Conservation (phyloP, 1,139 yeast genomes). For the Wickerhamomyces sp. region DNA sequence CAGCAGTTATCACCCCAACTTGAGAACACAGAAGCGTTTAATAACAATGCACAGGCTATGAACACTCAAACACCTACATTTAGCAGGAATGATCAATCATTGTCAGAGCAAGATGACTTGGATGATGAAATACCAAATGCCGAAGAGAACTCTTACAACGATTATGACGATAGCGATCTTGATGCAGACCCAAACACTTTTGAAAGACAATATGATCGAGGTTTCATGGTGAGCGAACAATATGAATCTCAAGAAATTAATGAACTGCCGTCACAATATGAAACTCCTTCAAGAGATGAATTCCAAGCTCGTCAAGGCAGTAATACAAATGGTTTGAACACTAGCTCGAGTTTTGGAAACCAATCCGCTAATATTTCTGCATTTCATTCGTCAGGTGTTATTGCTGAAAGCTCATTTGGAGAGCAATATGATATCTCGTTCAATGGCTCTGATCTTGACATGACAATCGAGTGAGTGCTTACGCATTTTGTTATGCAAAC, state of each 20-base stretch:
- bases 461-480: conserved; percentile 44
- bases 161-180: conserved; percentile 20
- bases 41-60: not conserved
- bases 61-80: conserved; percentile 1
- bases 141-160: conserved; percentile 28
- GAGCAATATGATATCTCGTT: conserved; percentile 24
- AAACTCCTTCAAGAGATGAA: conserved; percentile 4
- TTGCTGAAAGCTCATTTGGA: conserved; percentile 13
- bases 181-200: conserved; percentile 22
- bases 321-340: not conserved
- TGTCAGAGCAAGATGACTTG: conserved; percentile 30
- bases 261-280: conserved; percentile 8
- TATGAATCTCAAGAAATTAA: conserved; percentile 21
- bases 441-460: conserved; percentile 41
- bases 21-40: no score
- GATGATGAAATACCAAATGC: conserved; percentile 47
- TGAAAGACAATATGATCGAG: conserved; percentile 27
- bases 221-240: conserved; percentile 29
- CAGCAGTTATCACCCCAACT: conserved; percentile 8
- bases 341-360: not conserved
- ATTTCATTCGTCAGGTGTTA: conserved; percentile 4
- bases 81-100: conserved; percentile 6
- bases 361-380: not conserved
- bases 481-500: no score
- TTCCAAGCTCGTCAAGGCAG: not conserved